Evolutionary conservation across 2,329 filamentous ascomycete species (phyloP).

Genomic region (Arthrobotrys megalospora): DNA sequence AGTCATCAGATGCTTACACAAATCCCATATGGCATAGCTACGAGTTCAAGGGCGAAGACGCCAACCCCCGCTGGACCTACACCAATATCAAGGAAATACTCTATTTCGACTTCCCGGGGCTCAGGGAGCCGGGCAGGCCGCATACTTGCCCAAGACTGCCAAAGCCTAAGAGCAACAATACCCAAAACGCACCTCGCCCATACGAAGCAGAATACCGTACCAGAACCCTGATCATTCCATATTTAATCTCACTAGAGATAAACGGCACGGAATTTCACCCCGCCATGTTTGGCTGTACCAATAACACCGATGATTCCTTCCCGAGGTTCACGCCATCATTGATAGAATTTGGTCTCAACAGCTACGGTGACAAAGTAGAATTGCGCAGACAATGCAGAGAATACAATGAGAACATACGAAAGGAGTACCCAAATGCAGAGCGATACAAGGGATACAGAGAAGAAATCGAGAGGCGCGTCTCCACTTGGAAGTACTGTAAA

Average conservation of each 20-base stretch:
- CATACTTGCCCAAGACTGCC: not conserved
- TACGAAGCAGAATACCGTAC: not conserved
- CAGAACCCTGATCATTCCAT: not conserved
- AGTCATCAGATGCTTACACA: too few relatives aligned
- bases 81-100: not conserved
- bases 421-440: too few relatives aligned
- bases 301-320: not conserved
- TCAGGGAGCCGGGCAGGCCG: not conserved
- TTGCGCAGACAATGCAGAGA: not conserved
- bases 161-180: not conserved
- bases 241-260: not conserved
- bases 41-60: not conserved
- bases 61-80: not conserved
- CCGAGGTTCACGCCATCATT: not conserved
- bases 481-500: too few relatives aligned
- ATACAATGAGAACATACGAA: not conserved
- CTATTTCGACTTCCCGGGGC: not conserved
- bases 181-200: not conserved
- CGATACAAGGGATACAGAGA: too few relatives aligned
- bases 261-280: not conserved
- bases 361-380: not conserved
- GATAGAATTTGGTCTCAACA: not conserved
- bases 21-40: not conserved
- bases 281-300: not conserved
- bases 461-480: too few relatives aligned